phyloP scores from a whole-genome alignment of 148 eudicot species.

The Rhododendron mucronatum region DNA sequence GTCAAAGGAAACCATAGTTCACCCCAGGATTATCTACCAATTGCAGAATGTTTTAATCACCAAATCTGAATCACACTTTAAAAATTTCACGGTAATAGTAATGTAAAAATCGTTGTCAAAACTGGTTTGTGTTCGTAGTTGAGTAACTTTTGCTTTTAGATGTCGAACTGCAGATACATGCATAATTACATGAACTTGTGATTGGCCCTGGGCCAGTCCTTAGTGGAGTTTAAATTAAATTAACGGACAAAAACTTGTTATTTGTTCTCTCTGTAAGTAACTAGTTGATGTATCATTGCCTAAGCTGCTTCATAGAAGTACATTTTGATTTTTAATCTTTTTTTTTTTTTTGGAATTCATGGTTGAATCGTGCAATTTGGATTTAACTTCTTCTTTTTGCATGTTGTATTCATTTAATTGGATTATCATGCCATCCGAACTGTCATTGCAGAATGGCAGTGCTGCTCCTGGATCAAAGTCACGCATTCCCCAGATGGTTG shows the following conservation, averaged over 20 bases:
- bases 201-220: neutral
- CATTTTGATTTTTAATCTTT: neutral
- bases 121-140: neutral
- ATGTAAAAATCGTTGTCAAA: neutral
- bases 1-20: neutral
- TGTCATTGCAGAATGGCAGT: conserved; percentile 60
- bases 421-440: neutral
- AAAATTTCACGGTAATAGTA: neutral
- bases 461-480: conserved; percentile 71
- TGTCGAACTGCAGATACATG: neutral
- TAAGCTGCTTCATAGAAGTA: neutral
- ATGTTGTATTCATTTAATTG: neutral
- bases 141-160: neutral
- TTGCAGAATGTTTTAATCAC: neutral
- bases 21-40: neutral
- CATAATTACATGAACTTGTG: neutral
- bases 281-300: neutral
- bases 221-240: neutral
- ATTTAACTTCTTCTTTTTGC: too few relatives aligned
- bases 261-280: neutral
- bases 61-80: neutral
- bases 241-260: neutral
- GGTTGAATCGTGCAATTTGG: neutral
- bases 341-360: neutral
- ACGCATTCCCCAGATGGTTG: conserved; percentile 55